Conservation (phyloP, 345 rosid genomes). For the Gossypium bickii region DNA sequence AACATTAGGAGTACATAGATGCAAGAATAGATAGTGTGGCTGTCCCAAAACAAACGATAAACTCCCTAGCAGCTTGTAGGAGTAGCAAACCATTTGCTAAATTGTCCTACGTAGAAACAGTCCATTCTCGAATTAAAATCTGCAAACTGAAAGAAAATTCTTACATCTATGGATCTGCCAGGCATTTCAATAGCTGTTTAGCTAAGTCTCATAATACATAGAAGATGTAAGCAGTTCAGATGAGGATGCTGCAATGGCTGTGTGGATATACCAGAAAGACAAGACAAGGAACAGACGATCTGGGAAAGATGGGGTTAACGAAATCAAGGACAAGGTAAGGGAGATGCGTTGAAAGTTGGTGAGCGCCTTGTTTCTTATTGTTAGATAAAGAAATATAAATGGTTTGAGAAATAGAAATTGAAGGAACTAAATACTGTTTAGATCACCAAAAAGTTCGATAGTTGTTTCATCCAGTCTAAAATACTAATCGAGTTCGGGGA, state of each 20-base stretch:
- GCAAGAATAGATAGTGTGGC: not conserved
- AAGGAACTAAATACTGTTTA: not conserved
- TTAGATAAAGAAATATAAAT: not conserved
- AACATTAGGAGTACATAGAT: not conserved
- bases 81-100: not conserved
- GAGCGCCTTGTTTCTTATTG: not conserved
- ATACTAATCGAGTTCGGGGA: not conserved
- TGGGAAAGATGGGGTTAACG: not conserved
- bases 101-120: not conserved
- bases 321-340: not conserved
- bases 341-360: not conserved
- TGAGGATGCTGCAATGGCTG: not conserved
- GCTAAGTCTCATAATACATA: not conserved
- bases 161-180: not conserved
- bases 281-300: not conserved
- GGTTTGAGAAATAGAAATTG: not conserved
- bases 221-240: not conserved
- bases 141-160: not conserved
- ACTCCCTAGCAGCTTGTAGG: not conserved
- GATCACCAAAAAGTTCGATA: not conserved
- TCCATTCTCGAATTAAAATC: not conserved
- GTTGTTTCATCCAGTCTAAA: constrained; percentile 1
- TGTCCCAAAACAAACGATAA: not conserved
- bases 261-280: not conserved
- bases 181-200: not conserved